Evolutionary conservation across 2,329 filamentous ascomycete species (phyloP), one percentile per base, ranked within the genome.

Genomic region (Colletotrichum paranaense): DNA sequence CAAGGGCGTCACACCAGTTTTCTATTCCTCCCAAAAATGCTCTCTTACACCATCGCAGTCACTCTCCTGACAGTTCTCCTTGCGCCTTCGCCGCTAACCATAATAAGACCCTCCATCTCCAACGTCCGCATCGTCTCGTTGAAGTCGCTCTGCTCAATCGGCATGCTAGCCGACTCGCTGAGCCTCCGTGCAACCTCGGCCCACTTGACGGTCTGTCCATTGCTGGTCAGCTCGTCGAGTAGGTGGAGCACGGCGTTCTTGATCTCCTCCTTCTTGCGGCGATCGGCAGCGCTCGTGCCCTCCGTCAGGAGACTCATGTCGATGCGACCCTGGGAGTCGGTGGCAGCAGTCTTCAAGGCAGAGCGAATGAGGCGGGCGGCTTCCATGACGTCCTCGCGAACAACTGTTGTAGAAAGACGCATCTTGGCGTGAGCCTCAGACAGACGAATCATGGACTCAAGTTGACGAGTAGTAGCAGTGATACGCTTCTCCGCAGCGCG

Each of bases 381-480:
- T 85, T 99, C 97, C 62, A 91, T 86, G 6, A 99, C 97, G 79
- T 99, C 97, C 62, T 90, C 89, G 32, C 89, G 90, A 0, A 94
- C 95, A 55, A 99, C 97, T 16, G 88, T 90, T 3, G 87, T 82
- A 0, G 93, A 91, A 5, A 99, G 90, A 4, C 97, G 93, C 97
- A 99, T 99, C 84, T 98, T 98, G 62, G 97, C 97, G 83, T 99
- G 97, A 0, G 95, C 97, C 86, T 99, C 97, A 1, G 95, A 87
- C 3, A 99, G 92, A 74, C 97, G 96, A 80, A 99, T 98, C 97
- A 99, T 99, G 58, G 93, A 97, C 85, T 99, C 97, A 6, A 99
- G 89, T 84, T 99, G 97, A 80, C 97, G 91, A 0, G 97, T 99
- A 3, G 97, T 99, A 53, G 97, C 97, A 0, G 97, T 99, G 85